These are phyloP conservation scores for Kodamaea restingae DNA, from an alignment of 805 yeast genomes.

Conservation along the genomic window DNA sequence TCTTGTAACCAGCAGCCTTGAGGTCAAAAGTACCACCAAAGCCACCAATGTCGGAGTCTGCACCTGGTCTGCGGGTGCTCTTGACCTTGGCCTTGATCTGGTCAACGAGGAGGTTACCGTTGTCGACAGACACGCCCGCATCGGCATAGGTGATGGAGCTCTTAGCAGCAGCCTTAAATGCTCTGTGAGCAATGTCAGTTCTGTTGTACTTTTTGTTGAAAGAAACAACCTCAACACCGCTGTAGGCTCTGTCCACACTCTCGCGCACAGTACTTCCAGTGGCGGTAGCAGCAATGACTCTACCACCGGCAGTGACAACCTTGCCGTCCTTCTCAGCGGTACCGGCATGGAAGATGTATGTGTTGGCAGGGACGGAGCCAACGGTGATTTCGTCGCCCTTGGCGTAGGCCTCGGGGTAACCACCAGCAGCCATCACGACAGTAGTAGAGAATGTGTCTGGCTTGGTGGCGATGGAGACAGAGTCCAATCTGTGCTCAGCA, in stretches of 20 bases:
- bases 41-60: constrained; percentile 98
- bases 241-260: constrained; percentile 83
- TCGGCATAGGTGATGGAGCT: constrained; percentile 77
- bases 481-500: constrained; percentile 89
- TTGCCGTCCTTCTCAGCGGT: constrained; percentile 59
- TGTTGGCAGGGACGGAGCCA: constrained; percentile 46
- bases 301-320: constrained; percentile 86
- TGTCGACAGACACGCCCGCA: constrained; percentile 97
- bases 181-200: constrained; percentile 93
- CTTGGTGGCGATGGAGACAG: constrained; percentile 58
- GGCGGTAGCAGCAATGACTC: constrained; percentile 95
- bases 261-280: constrained; percentile 68
- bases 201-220: constrained; percentile 80
- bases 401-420: constrained; percentile 84
- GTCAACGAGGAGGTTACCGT: constrained; percentile 87
- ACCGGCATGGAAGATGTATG: constrained; percentile 94
- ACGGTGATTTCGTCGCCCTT: constrained; percentile 85
- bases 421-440: constrained; percentile 95
- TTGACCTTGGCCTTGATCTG: constrained; percentile 86
- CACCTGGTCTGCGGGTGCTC: constrained; percentile 91
- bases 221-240: constrained; percentile 71
- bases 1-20: constrained; percentile 74
- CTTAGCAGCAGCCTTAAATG: constrained; percentile 56
- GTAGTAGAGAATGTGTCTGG: constrained; percentile 72
- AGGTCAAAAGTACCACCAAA: constrained; percentile 96